Base-by-base conservation (phyloP, 116 monocot genomes). In the Posidonia oceanica region DNA sequence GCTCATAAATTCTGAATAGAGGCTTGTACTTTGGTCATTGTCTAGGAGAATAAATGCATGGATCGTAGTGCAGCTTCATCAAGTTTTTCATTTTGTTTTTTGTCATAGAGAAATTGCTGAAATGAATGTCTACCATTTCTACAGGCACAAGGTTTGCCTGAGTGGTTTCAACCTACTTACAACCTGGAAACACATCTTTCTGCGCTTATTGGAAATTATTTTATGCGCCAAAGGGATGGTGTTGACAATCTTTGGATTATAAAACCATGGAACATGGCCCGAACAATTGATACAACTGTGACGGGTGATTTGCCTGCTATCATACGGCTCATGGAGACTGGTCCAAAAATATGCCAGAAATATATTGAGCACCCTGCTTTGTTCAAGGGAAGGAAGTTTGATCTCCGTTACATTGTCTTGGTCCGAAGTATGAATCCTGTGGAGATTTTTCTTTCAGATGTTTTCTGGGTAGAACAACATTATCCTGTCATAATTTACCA, bases 221-320 rank as follows among this genome's bases (percentile, higher is more conserved):
- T 22, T 59, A 38, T 72, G 0, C 75, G 93, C 36, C 80, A 84
- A 79, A 68, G 75, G 61, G 79, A 86, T 20, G 79, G 72, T 3
- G 48, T 64, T 41, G 74, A 90, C 68, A 98, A 98, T 71, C 77
- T 93, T 41, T 98, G 98, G 97, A 97, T 97, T 66, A 65, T 92
- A 70, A 97, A 98, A 78, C 98, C 98, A 54, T 98, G 98, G 90
- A 98, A 98, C 70, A 93, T 98, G 98, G 98, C 98, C 55, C 74
- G 98, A 51, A 93, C 98, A 72, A 93, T 98, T 54, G 93, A 98
- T 66, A 98, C 98, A 44, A 93, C 90, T 38, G 88, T 93, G 58
- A 93, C 90, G n/a, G 81, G 79, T 63, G 78, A 93, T 76, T 66
- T 98, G 71, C 81, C 98, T 64, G 90, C 90, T 40, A 86, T 98